A percentile compares a stretch with the other conserved stretches of the same genome.
Evolutionary conservation across 2,329 filamentous ascomycete genomes (phyloP).

Genomic region (Aspergillus jensenii): DNA sequence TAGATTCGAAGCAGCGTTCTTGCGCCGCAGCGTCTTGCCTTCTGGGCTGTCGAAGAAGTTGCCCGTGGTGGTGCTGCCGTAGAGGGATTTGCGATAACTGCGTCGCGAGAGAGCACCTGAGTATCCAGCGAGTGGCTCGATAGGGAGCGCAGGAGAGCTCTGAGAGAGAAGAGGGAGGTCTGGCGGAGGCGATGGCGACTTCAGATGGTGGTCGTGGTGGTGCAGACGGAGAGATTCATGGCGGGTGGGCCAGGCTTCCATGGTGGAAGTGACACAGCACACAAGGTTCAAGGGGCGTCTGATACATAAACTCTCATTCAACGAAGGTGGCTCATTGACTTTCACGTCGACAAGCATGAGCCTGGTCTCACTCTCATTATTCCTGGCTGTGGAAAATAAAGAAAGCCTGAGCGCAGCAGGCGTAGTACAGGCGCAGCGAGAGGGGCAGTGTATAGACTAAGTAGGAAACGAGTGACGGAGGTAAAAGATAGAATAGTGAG

Average conservation of each 20-base stretch:
- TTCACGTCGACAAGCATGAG: not conserved
- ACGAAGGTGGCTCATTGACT: not conserved
- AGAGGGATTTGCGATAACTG: constrained; percentile 37
- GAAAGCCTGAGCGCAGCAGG: not conserved
- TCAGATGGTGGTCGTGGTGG: constrained; percentile 1
- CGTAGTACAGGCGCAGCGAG: not conserved
- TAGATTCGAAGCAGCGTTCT: constrained; percentile 33
- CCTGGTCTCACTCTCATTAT: not conserved
- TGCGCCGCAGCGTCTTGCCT: constrained; percentile 33
- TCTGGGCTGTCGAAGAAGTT: constrained; percentile 21
- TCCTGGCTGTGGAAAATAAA: not conserved
- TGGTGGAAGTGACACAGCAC: constrained; percentile 11
- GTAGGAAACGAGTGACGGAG: not conserved
- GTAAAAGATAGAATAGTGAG: not conserved
- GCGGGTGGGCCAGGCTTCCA: constrained; percentile 9
- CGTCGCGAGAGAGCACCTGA: constrained; percentile 29
- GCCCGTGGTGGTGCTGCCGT: constrained; percentile 13
- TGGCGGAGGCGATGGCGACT: not conserved
- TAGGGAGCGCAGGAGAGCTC: constrained; percentile 7
- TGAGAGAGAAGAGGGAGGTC: not conserved
- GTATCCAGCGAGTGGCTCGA: constrained; percentile 7
- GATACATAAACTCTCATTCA: constrained; percentile 7
- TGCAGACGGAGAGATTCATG: constrained; percentile 1
- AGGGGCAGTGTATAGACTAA: not conserved
- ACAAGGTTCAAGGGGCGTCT: constrained; percentile 1